Percentiles rank a stretch among this genome's conserved stretches.
phyloP scores from a whole-genome alignment of 1,139 yeast species.

The Sporopachydermia cereana region DNA sequence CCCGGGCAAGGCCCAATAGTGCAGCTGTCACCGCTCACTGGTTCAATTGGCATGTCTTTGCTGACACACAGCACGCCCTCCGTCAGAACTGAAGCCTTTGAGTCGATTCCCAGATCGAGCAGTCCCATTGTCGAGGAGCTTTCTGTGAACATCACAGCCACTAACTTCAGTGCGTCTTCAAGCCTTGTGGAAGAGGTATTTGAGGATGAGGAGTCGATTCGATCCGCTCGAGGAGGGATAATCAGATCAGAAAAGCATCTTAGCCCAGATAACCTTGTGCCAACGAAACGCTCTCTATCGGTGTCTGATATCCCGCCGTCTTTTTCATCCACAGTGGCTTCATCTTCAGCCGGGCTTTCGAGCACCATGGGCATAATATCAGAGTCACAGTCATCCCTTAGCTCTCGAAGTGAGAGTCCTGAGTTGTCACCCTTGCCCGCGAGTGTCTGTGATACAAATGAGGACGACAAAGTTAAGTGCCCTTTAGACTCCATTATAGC shows the following conservation, averaged over 20 bases:
- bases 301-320: conserved; percentile 1
- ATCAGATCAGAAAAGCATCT: too few species aligned
- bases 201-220: too few species aligned
- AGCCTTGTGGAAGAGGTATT: too few species aligned
- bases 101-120: neutral
- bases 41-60: neutral
- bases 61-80: neutral
- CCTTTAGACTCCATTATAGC: neutral
- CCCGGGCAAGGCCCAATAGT: neutral
- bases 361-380: neutral
- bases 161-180: conserved; percentile 2
- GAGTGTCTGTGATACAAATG: neutral
- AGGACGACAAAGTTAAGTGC: neutral
- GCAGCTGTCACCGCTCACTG: conserved; percentile 1
- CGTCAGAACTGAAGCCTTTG: neutral
- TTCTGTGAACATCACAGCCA: neutral
- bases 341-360: neutral
- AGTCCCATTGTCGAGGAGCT: conserved; percentile 1
- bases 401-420: neutral
- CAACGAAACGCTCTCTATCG: neutral
- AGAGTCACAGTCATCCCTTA: neutral
- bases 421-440: neutral
- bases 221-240: too few species aligned
- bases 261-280: conserved; percentile 3
- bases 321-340: neutral